Conservation (phyloP, 176 grass and related monocot genomes). For the Paspalum vaginatum region DNA sequence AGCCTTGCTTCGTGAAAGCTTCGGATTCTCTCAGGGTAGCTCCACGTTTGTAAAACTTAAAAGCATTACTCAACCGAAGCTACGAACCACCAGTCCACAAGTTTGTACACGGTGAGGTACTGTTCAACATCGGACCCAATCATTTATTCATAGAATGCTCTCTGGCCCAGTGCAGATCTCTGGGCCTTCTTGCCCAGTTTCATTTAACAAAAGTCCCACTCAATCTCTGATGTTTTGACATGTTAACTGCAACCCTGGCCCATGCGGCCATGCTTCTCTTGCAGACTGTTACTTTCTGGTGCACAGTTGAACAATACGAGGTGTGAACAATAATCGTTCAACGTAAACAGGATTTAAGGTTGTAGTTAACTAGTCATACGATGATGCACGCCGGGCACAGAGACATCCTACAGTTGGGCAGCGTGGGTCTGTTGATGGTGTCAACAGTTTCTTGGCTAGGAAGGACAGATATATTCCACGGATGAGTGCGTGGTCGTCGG, state of each 20-base stretch:
- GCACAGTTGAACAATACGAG: background rate
- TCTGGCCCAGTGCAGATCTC: background rate
- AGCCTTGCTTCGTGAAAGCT: constrained; percentile 34
- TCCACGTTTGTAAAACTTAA: constrained; percentile 25
- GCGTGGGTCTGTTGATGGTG: constrained; percentile 15
- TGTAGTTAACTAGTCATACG: background rate
- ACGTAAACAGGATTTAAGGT: constrained; percentile 17
- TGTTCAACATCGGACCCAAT: background rate
- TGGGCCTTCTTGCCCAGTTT: constrained; percentile 6
- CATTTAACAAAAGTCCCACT: constrained; percentile 4
- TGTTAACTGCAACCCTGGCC: background rate
- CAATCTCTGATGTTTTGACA: constrained; percentile 31
- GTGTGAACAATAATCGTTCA: background rate
- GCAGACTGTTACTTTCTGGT: background rate
- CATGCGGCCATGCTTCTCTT: background rate
- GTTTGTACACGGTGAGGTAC: constrained; percentile 20
- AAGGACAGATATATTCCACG: background rate
- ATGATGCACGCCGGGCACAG: background rate
- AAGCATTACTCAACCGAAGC: constrained; percentile 27
- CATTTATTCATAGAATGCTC: constrained; percentile 15
- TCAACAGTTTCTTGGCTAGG: background rate
- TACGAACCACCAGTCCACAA: background rate
- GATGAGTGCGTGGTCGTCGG: background rate
- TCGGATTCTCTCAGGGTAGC: constrained; percentile 7
- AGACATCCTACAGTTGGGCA: constrained; percentile 4